Conservation (phyloP, 2,329 filamentous ascomycete genomes). For the Xylariomycetidae sp. region DNA sequence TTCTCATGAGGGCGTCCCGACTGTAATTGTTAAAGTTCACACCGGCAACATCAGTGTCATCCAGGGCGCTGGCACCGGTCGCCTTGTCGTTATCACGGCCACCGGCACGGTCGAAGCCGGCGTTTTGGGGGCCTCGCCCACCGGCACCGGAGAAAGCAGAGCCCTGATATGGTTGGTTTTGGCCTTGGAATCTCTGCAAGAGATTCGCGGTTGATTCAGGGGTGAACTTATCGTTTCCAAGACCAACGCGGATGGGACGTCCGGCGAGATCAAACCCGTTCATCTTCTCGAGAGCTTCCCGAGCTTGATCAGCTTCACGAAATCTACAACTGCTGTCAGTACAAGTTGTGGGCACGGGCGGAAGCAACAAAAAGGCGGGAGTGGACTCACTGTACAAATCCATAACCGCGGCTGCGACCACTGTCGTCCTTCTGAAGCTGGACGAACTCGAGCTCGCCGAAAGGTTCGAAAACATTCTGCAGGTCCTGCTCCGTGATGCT, state of each 20-base stretch:
- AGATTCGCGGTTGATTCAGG: conserved; percentile 91
- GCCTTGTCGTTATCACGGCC: conserved; percentile 86
- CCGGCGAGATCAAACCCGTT: conserved; percentile 98
- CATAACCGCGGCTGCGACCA: conserved; percentile 87
- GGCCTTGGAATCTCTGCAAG: conserved; percentile 84
- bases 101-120: conserved; percentile 85
- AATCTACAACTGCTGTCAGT: conserved; percentile 57
- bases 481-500: conserved; percentile 96
- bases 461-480: conserved; percentile 94
- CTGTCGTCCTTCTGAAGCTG: conserved; percentile 95
- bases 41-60: conserved; percentile 95
- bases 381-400: conserved; percentile 87
- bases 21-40: conserved; percentile 99
- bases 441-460: conserved; percentile 95
- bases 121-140: conserved; percentile 76
- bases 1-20: conserved; percentile 96
- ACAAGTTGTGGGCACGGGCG: neutral
- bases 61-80: conserved; percentile 85
- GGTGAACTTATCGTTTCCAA: conserved; percentile 99
- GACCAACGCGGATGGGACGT: conserved; percentile 94
- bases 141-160: conserved; percentile 88
- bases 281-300: conserved; percentile 96
- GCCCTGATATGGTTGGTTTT: conserved; percentile 74
- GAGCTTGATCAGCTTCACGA: conserved; percentile 81
- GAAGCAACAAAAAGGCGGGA: neutral